phyloP scores from a whole-genome alignment of 371 early-diverging fungal species.

The Lichtheimia corymbifera region DNA sequence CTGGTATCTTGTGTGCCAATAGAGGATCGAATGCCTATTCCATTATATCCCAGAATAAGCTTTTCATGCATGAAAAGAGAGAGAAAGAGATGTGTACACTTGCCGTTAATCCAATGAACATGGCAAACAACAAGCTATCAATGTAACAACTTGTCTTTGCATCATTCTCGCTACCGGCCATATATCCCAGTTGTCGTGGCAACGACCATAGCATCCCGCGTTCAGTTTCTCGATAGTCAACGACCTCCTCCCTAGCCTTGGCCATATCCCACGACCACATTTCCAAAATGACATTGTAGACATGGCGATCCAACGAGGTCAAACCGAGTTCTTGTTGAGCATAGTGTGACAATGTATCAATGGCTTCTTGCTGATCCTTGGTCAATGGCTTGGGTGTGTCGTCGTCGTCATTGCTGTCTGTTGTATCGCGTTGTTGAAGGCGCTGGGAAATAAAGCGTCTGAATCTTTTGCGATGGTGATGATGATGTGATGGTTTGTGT shows the following conservation, averaged over 20 bases:
- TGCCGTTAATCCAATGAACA: conserved; percentile 41
- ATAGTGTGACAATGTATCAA: conserved; percentile 16
- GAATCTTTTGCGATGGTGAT: too few species aligned
- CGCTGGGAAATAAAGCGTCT: too few species aligned
- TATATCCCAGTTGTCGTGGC: not conserved
- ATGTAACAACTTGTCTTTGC: conserved; percentile 59
- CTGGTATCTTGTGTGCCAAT: conserved; percentile 18
- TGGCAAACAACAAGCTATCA: conserved; percentile 54
- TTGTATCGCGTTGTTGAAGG: too few species aligned
- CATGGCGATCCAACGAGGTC: conserved; percentile 12
- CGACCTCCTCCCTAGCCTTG: conserved; percentile 20
- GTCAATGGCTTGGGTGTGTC: not conserved
- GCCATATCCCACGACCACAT: conserved; percentile 28
- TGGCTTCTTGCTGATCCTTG: not conserved
- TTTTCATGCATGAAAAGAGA: not conserved
- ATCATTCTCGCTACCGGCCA: conserved; percentile 50
- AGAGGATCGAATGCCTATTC: conserved; percentile 42
- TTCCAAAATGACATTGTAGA: conserved; percentile 14
- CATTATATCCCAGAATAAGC: too few species aligned
- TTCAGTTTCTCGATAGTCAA: conserved; percentile 37
- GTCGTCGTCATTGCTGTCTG: not conserved
- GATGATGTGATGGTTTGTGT: too few species aligned
- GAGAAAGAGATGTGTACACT: not conserved
- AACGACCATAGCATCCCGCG: conserved; percentile 23
- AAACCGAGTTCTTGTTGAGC: conserved; percentile 21